Conservation (phyloP, 495 filamentous ascomycete genomes). For the Aspergillus nidulans region DNA sequence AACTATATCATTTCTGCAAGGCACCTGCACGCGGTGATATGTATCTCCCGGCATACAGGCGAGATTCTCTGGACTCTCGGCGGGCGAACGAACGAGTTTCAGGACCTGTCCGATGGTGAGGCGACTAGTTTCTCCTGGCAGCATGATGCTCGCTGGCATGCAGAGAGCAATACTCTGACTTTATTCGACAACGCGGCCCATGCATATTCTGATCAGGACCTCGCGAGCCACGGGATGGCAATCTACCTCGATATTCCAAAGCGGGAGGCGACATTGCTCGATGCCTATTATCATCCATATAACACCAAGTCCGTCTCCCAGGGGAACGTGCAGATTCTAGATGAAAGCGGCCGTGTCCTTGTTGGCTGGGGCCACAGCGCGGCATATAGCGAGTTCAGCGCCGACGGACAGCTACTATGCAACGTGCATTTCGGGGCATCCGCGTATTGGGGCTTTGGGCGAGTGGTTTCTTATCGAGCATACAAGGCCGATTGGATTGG, state of each 20-base stretch:
- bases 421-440: conserved; percentile 36
- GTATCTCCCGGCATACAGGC: conserved; percentile 34
- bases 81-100: conserved; percentile 43
- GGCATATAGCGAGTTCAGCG: conserved; percentile 51
- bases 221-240: conserved; percentile 25
- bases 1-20: conserved; percentile 52
- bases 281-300: conserved; percentile 29
- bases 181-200: conserved; percentile 47
- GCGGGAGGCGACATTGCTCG: conserved; percentile 19
- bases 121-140: conserved; percentile 50
- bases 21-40: conserved; percentile 39
- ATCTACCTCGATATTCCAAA: conserved; percentile 27
- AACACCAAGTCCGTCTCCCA: conserved; percentile 46
- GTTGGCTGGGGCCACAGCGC: conserved; percentile 57
- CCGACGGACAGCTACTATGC: conserved; percentile 47
- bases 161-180: conserved; percentile 35
- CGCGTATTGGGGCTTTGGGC: conserved; percentile 35
- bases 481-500: conserved; percentile 38
- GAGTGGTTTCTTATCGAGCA: conserved; percentile 34
- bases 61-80: conserved; percentile 41
- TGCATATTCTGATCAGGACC: conserved; percentile 21
- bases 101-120: conserved; percentile 33
- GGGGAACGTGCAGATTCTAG: conserved; percentile 54
- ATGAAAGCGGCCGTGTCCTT: conserved; percentile 46
- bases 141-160: conserved; percentile 48